Conservation (phyloP, 2,329 filamentous ascomycete species). For the Westerdykella ornata region DNA sequence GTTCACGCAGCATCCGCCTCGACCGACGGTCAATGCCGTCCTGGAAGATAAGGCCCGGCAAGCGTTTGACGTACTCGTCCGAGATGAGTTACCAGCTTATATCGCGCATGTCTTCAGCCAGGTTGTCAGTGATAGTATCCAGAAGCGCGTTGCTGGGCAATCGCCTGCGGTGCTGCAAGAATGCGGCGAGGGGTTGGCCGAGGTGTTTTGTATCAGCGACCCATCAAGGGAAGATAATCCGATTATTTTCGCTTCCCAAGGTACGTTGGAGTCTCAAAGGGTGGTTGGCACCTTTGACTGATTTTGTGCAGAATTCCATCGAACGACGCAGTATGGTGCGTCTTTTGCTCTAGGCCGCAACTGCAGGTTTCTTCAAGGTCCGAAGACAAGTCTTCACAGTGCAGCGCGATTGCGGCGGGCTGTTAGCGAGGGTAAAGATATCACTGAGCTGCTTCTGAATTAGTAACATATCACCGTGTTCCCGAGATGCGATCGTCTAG, state of each 20-base stretch:
- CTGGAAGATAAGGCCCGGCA: slow-evolving; percentile 58
- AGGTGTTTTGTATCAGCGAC: slow-evolving; percentile 72
- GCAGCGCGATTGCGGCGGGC: slow-evolving; percentile 57
- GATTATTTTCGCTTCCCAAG: slow-evolving; percentile 70
- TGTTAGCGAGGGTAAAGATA: slow-evolving; percentile 57
- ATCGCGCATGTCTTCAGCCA: slow-evolving; percentile 62
- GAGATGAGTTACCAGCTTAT: slow-evolving; percentile 65
- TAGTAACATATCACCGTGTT: slow-evolving; percentile 46
- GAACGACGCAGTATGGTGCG: slow-evolving; percentile 68
- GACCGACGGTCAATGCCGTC: slow-evolving; percentile 50
- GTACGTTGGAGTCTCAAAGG: slow-evolving; percentile 35
- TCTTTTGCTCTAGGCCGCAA: slow-evolving; percentile 68
- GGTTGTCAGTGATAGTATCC: slow-evolving; percentile 63
- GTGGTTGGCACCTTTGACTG: slow-evolving; percentile 1
- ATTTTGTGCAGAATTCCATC: slow-evolving; percentile 58
- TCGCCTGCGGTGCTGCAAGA: slow-evolving; percentile 58
- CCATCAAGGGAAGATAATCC: slow-evolving; percentile 67
- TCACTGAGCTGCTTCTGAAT: slow-evolving; percentile 68
- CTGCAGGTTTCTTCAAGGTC: slow-evolving; percentile 71
- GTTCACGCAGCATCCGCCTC: slow-evolving; percentile 49
- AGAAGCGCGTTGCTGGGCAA: slow-evolving; percentile 60
- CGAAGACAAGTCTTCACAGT: slow-evolving; percentile 59
- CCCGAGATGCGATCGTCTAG: neutral
- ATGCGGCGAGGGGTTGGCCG: slow-evolving; percentile 66
- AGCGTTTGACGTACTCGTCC: slow-evolving; percentile 58